Evolutionary conservation across 257 asterid species (phyloP), one percentile per base, ranked within the genome.

Genomic region (Asclepias syriaca): DNA sequence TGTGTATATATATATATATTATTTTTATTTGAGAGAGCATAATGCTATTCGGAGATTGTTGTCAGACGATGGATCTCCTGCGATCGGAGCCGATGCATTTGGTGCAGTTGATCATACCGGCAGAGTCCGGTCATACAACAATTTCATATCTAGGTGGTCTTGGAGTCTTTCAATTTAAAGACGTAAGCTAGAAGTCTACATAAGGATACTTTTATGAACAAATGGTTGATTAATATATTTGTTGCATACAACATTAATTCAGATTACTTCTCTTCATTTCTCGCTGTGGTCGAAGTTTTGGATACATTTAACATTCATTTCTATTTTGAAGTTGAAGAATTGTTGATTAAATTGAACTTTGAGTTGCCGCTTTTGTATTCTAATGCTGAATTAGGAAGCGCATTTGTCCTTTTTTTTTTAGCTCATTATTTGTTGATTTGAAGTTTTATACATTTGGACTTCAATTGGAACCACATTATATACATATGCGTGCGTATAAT

Each of bases 11-110:
- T 8, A 16, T n/a, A n/a, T 53, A 53, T 53, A 16, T 18, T 53
- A 1, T 53, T 53, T 53, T 53, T 24, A 53, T 53, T 49, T 2
- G n/a, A 49, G 34, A 8, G n/a, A 54, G 54, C 53, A 59, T 21
- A 72, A 60, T 63, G 15, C 14, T 14, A 19, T n/a, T 19, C 61
- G 60, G 66, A 63, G 66, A 57, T 43, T 46, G 68, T 74, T 40
- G 61, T 81, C 11, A 79, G 74, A 45, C 82, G 70, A 88, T 86
- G 94, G 94, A 88, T 86, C 81, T 88, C 78, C 81, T 88, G 71
- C 82, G 94, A 27, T 88, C 91, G 68, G 94, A 88, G 71, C 77
- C 83, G 79, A 88, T 85, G 94, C 94, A 88, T 51, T 74, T 85
- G 81, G 85, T 77, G 75, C 89, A 84, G 80, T 78, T 88, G 69